A percentile compares a stretch with the other conserved stretches of the same genome.
These are phyloP conservation scores for Suhomyces emberorum DNA, from an alignment of 805 yeast genomes.

Conservation along the genomic window DNA sequence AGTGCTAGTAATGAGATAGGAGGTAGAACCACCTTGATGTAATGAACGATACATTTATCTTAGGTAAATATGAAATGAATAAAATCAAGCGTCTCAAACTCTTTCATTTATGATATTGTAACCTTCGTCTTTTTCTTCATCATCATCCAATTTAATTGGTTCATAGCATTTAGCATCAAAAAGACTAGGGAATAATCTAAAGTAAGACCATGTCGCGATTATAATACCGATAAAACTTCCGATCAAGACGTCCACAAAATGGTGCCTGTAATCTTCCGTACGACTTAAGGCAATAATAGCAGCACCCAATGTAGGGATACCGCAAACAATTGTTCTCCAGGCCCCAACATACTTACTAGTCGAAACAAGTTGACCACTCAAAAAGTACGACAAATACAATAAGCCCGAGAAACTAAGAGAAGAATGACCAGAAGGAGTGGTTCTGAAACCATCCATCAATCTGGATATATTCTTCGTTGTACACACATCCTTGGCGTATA, in stretches of 20 bases:
- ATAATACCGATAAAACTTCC: conserved; percentile 68
- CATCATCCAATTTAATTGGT: conserved; percentile 29
- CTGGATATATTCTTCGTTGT: conserved; percentile 45
- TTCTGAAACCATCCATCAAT: conserved; percentile 70
- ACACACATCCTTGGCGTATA: conserved; percentile 62
- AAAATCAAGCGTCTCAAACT: neutral
- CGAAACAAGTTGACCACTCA: conserved; percentile 58
- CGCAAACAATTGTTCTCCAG: conserved; percentile 57
- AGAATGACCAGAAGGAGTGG: conserved; percentile 83
- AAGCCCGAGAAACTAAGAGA: conserved; percentile 67
- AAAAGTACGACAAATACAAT: conserved; percentile 61
- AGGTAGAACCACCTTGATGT: conserved; percentile 81
- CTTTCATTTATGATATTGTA: neutral
- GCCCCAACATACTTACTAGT: conserved; percentile 50
- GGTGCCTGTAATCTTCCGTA: conserved; percentile 92
- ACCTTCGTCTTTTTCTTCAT: conserved; percentile 9
- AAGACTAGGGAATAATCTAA: conserved; percentile 49
- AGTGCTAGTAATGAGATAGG: conserved; percentile 77
- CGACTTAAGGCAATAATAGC: conserved; percentile 76
- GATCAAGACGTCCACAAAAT: conserved; percentile 74
- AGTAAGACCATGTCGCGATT: conserved; percentile 57
- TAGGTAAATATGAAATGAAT: neutral
- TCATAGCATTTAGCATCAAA: conserved; percentile 32
- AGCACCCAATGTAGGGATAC: conserved; percentile 66
- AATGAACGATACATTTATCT: conserved; percentile 14